Percentiles rank a stretch among this genome's conserved stretches.
Evolutionary conservation across 345 rosid genomes (phyloP).

Genomic region (Linum usitatissimum): DNA sequence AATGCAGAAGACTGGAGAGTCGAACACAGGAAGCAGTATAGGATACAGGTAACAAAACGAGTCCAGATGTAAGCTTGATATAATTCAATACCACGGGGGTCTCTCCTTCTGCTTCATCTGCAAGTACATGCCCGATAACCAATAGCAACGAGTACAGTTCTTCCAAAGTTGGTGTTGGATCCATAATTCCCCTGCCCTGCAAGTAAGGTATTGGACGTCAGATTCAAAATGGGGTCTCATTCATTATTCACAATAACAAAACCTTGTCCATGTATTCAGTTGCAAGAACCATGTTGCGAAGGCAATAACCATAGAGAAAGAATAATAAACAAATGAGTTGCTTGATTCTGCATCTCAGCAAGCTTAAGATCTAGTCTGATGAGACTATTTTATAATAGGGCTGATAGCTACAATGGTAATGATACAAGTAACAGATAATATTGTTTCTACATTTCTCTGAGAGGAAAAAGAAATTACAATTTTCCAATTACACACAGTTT

Average conservation of each 20-base stretch:
- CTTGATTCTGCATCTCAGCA: background rate
- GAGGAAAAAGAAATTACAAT: background rate
- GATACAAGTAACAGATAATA: background rate
- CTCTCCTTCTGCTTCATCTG: constrained; percentile 99
- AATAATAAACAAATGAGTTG: background rate
- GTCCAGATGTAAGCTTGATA: constrained; percentile 11
- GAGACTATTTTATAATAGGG: background rate
- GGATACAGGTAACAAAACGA: constrained; percentile 7
- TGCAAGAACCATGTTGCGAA: background rate
- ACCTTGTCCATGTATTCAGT: background rate
- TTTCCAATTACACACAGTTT: background rate
- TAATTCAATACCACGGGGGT: constrained; percentile 70
- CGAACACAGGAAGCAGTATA: constrained; percentile 2
- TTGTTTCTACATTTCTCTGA: background rate
- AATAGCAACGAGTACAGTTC: constrained; percentile 82
- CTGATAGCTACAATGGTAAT: background rate
- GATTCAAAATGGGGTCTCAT: background rate
- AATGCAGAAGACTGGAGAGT: background rate
- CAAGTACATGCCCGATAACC: constrained; percentile 86
- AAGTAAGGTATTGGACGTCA: constrained; percentile 14
- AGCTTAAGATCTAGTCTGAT: background rate
- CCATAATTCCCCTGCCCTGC: constrained; percentile 80
- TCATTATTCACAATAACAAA: background rate
- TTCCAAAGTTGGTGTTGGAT: constrained; percentile 75
- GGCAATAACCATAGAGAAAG: background rate